Percentiles rank a stretch among this genome's conserved stretches.
Evolutionary conservation across 2,329 filamentous ascomycete species (phyloP).

Genomic region (Pezicula radicicola): DNA sequence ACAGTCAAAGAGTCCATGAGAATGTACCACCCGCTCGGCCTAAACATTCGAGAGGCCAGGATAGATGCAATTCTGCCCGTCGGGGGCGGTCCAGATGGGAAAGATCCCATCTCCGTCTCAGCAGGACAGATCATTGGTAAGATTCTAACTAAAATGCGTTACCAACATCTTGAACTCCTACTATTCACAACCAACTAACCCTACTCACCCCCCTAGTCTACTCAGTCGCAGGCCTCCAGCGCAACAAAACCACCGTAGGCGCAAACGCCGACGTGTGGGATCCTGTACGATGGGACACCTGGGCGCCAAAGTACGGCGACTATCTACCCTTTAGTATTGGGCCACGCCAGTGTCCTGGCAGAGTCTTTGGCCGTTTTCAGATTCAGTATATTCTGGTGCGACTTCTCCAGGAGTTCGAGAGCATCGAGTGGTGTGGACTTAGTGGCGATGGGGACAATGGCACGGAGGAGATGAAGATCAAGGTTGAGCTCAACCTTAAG

Average conservation of each 20-base stretch:
- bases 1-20: background rate
- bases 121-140: constrained; percentile 12
- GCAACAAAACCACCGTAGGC: constrained; percentile 22
- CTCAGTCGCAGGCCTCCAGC: constrained; percentile 18
- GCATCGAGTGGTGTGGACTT: constrained; percentile 15
- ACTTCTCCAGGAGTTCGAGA: constrained; percentile 26
- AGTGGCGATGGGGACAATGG: background rate
- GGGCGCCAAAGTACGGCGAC: constrained; percentile 39
- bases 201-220: constrained; percentile 31
- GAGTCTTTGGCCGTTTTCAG: constrained; percentile 28
- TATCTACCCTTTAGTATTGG: constrained; percentile 31
- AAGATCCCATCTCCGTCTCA: constrained; percentile 18
- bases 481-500: constrained; percentile 8
- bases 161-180: background rate
- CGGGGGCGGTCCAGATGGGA: constrained; percentile 23
- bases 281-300: constrained; percentile 25
- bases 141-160: background rate
- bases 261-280: constrained; percentile 26
- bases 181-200: background rate
- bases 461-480: constrained; percentile 3
- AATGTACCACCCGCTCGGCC: constrained; percentile 1
- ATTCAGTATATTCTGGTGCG: constrained; percentile 25
- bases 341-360: constrained; percentile 26
- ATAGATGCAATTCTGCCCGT: constrained; percentile 32
- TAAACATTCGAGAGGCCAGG: constrained; percentile 44